Evolutionary conservation across 2,329 filamentous ascomycete genomes (phyloP), one percentile per base, ranked within the genome.

Genomic region (Fusarium domesticum): DNA sequence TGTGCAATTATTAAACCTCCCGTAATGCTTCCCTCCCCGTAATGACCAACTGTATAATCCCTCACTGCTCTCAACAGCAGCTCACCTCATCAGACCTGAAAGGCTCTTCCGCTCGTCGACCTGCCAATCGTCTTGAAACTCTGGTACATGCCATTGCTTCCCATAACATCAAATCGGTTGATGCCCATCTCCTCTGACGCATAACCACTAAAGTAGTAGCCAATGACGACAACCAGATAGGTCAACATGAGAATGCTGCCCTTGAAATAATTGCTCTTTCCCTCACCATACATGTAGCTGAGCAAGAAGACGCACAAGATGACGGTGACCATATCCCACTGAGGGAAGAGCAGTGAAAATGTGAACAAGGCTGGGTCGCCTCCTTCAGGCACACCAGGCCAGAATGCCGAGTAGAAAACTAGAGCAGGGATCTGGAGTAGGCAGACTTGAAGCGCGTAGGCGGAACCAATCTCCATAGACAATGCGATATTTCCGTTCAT

Each of bases 221-320:
- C 93, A 35, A 89, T 81, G 19, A 96, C 74, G 37, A 98, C 89
- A 19, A 97, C 93, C 18, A 97, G 69, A 65, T 98, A 98, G 25
- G 89, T 93, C 39, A 98, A 74, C 52, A 97, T 83, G 40, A 98
- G 76, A 57, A 97, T 96, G 54, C 89, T 95, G 39, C 93, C 93
- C 73, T 98, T 98, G 81, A 98, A 98, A 70, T 98, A 98, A 69
- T 98, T 98, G 74, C 91, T 97, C 81, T 98, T 98, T 32, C 93
- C 93, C 70, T 98, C 93, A 39, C 92, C 89, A 59, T 97, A 95
- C 75, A 98, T 92, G 74, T 97, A 96, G 61, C 90, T 96, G 54
- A 98, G 81, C 44, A 98, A 73, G 72, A 98, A 96, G 15, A 98
- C 90, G 61, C 92, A 96, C 14, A 98, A 72, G 47, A 97, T 96